Percentiles rank a stretch among this genome's conserved stretches.
Conservation (phyloP, 257 asterid species). For the Gynochthodes officinalis region DNA sequence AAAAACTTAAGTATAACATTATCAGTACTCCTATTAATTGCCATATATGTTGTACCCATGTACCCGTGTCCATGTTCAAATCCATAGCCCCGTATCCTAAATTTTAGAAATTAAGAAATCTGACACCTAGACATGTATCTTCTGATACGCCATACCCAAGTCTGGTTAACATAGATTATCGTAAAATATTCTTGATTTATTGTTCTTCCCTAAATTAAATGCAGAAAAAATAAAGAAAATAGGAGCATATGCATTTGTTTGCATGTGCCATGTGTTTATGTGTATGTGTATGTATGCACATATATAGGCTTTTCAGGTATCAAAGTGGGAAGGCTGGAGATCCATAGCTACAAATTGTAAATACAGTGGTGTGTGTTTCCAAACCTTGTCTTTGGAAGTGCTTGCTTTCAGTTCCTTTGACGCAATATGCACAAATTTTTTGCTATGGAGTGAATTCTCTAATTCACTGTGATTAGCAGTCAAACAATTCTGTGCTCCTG, state of each 20-base stretch:
- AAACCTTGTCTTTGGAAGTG: slow-evolving; percentile 54
- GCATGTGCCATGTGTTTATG: neutral
- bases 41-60: too few relatives aligned
- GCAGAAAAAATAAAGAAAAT: too few relatives aligned
- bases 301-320: neutral
- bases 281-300: neutral
- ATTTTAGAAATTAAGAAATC: too few relatives aligned
- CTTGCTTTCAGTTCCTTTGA: slow-evolving; percentile 52
- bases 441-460: slow-evolving; percentile 30
- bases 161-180: too few relatives aligned
- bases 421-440: slow-evolving; percentile 30
- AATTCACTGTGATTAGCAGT: slow-evolving; percentile 33
- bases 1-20: too few relatives aligned
- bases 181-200: neutral
- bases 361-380: slow-evolving; percentile 7
- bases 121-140: too few relatives aligned
- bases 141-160: too few relatives aligned
- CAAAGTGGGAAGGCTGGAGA: neutral
- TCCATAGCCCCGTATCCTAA: too few relatives aligned
- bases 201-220: neutral
- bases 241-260: neutral
- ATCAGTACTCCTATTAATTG: too few relatives aligned
- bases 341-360: neutral
- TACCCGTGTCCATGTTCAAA: too few relatives aligned
- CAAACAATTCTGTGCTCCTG: slow-evolving; percentile 42